These are phyloP conservation scores for Aspergillus pseudoglaucus DNA, from an alignment of 2,329 filamentous ascomycete species.

Conservation along the genomic window DNA sequence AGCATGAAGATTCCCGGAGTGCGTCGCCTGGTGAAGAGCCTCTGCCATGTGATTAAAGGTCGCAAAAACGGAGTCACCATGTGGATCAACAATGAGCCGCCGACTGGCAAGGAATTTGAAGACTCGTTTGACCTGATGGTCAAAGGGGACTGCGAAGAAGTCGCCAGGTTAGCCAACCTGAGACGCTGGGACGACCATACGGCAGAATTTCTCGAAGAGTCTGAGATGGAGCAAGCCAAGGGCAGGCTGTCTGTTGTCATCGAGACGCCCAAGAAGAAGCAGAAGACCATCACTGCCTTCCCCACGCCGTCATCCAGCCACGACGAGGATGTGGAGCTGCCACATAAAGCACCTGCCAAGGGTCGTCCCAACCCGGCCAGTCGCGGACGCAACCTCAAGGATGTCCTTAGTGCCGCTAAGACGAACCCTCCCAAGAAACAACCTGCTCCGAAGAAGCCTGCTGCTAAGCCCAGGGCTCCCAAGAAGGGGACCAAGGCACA, in stretches of 20 bases:
- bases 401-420: slow-evolving; percentile 17
- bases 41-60: slow-evolving; percentile 79
- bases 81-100: slow-evolving; percentile 90
- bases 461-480: slow-evolving; percentile 9
- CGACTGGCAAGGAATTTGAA: slow-evolving; percentile 75
- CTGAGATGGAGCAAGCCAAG: slow-evolving; percentile 38
- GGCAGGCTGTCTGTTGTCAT: slow-evolving; percentile 36
- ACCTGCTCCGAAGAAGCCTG: slow-evolving; percentile 12
- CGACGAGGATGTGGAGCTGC: slow-evolving; percentile 23
- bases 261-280: slow-evolving; percentile 31
- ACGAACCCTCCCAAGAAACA: slow-evolving; percentile 15
- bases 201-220: slow-evolving; percentile 36
- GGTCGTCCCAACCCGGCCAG: slow-evolving; percentile 24
- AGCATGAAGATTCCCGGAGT: slow-evolving; percentile 94
- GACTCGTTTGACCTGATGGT: slow-evolving; percentile 92
- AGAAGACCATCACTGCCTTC: slow-evolving; percentile 27
- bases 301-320: slow-evolving; percentile 40
- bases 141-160: slow-evolving; percentile 77
- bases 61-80: slow-evolving; percentile 73
- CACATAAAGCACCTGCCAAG: slow-evolving; percentile 14
- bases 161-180: slow-evolving; percentile 65
- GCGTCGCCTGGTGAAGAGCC: slow-evolving; percentile 77
- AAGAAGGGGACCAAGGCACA: slow-evolving; percentile 14
- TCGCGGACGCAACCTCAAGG: slow-evolving; percentile 20
- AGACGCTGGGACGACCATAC: slow-evolving; percentile 50